Percentiles rank a stretch among this genome's conserved stretches.
Conservation (phyloP, 495 filamentous ascomycete species). For the Viridothelium virens region DNA sequence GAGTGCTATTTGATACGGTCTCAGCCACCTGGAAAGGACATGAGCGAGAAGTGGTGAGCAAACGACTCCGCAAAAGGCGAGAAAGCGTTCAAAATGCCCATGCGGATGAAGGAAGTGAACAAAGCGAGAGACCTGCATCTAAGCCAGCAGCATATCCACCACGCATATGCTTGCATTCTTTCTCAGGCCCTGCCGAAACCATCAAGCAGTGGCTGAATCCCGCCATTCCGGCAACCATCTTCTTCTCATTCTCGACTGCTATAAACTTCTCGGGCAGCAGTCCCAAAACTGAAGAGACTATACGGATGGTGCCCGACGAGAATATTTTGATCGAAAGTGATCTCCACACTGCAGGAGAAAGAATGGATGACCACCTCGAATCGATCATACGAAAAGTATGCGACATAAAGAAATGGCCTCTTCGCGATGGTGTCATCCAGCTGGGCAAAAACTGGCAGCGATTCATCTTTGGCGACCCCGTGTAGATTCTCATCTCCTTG, state of each 20-base stretch:
- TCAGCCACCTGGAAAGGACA: slow-evolving; percentile 73
- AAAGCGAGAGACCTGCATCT: not conserved
- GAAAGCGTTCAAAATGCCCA: slow-evolving; percentile 18
- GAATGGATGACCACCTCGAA: slow-evolving; percentile 74
- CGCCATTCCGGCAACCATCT: slow-evolving; percentile 68
- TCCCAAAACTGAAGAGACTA: slow-evolving; percentile 52
- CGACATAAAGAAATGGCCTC: slow-evolving; percentile 64
- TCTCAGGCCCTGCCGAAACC: slow-evolving; percentile 68
- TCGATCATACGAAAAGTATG: slow-evolving; percentile 67
- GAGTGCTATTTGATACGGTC: slow-evolving; percentile 67
- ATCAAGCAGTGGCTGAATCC: slow-evolving; percentile 71
- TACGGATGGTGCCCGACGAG: slow-evolving; percentile 68
- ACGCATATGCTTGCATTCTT: slow-evolving; percentile 89
- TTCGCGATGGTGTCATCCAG: slow-evolving; percentile 60
- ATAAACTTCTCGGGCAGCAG: slow-evolving; percentile 65
- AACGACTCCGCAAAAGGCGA: slow-evolving; percentile 47
- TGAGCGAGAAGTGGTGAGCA: slow-evolving; percentile 61
- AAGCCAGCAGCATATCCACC: slow-evolving; percentile 66
- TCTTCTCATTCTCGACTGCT: slow-evolving; percentile 77
- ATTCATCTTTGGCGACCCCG: slow-evolving; percentile 59
- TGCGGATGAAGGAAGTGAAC: slow-evolving; percentile 32
- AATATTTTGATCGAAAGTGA: slow-evolving; percentile 83
- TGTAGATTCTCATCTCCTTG: not conserved
- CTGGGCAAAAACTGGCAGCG: slow-evolving; percentile 70
- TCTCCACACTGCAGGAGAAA: slow-evolving; percentile 70